These are phyloP conservation scores for Oenanthe javanica DNA, from an alignment of 140 eudicot genomes.

Conservation along the genomic window DNA sequence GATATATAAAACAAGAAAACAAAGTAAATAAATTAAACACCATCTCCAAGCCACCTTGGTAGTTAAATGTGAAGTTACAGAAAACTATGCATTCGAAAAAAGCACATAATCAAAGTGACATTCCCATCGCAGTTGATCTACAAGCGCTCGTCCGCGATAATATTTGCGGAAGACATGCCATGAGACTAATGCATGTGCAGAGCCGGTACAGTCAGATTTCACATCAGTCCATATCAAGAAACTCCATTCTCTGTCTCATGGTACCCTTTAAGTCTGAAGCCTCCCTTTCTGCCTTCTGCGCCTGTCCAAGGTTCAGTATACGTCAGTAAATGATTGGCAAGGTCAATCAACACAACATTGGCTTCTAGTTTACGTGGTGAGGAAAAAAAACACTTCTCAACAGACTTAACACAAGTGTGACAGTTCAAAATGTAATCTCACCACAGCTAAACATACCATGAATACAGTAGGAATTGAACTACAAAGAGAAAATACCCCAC, in stretches of 20 bases:
- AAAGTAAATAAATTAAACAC: background rate
- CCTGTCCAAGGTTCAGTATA: slow-evolving; percentile 25
- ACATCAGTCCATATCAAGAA: slow-evolving; percentile 73
- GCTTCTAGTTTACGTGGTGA: background rate
- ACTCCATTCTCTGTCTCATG: slow-evolving; percentile 84
- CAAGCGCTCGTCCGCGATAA: slow-evolving; percentile 44
- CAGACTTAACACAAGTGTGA: background rate
- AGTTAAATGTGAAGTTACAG: slow-evolving; percentile 25
- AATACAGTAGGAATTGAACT: background rate
- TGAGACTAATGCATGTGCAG: slow-evolving; percentile 10
- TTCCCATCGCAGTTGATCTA: slow-evolving; percentile 7
- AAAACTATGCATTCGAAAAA: slow-evolving; percentile 20
- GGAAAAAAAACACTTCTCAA: background rate
- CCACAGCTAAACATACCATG: background rate
- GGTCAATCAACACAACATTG: background rate
- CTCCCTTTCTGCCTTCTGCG: slow-evolving; percentile 83
- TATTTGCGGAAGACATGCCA: slow-evolving; percentile 57
- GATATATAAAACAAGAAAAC: background rate
- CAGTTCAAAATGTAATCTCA: background rate
- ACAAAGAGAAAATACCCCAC: background rate
- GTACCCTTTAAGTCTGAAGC: slow-evolving; percentile 66
- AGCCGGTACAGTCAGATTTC: slow-evolving; percentile 10
- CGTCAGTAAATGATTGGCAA: background rate
- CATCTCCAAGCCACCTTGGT: background rate
- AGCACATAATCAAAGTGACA: slow-evolving; percentile 12